Conservation (phyloP, 768 basidiomycete genomes). For the Podaxis sp. region DNA sequence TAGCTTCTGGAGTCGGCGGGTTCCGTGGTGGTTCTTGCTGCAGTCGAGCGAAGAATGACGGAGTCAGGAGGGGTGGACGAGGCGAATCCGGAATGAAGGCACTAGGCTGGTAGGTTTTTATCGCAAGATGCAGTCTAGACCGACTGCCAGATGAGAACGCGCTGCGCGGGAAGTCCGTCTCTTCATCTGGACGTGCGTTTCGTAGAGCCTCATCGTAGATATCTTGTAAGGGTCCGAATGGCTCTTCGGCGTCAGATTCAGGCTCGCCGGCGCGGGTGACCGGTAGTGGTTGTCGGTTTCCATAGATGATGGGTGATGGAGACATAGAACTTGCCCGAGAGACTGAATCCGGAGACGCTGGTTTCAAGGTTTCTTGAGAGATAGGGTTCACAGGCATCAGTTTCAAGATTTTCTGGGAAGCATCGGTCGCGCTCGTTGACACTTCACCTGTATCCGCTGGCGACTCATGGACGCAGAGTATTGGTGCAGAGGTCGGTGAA, state of each 20-base stretch:
- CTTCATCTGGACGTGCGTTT: neutral
- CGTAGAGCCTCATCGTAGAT: conserved; percentile 4
- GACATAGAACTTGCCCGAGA: neutral
- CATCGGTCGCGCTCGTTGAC: neutral
- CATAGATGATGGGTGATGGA: too few species aligned
- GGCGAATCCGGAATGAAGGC: neutral
- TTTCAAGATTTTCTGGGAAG: neutral
- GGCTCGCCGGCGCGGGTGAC: neutral
- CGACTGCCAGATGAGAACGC: neutral
- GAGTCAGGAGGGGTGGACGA: conserved; percentile 8
- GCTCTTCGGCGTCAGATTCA: neutral
- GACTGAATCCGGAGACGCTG: neutral
- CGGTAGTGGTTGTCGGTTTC: neutral
- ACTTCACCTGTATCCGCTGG: too few species aligned
- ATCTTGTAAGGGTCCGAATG: neutral
- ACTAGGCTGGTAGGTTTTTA: neutral
- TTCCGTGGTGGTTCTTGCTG: neutral
- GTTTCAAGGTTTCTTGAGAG: neutral
- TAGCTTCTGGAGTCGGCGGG: neutral
- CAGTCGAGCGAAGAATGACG: conserved; percentile 1
- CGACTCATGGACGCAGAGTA: neutral
- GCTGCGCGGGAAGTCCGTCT: neutral
- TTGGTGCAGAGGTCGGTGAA: neutral
- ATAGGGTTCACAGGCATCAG: neutral
- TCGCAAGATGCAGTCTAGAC: neutral